Percentiles rank a stretch among this genome's conserved stretches.
Evolutionary conservation across 768 basidiomycete genomes (phyloP).

Genomic region (Phaeotremella fagi): DNA sequence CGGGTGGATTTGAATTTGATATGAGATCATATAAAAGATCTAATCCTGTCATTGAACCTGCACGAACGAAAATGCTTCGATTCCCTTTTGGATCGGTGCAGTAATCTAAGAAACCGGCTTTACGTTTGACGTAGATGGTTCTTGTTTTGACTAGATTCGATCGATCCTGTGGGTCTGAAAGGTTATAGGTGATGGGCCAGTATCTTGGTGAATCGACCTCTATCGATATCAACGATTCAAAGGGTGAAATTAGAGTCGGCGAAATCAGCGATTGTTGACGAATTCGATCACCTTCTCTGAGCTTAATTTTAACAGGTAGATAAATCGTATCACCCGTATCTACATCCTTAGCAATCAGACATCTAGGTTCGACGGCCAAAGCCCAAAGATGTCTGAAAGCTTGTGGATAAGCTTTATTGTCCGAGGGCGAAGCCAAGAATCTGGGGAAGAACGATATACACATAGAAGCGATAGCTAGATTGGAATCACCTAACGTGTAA

Average conservation of each 20-base stretch:
- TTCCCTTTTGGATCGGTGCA: constrained; percentile 91
- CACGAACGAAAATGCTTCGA: constrained; percentile 80
- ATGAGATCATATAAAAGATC: constrained; percentile 86
- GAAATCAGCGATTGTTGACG: constrained; percentile 78
- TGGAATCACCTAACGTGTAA: constrained; percentile 84
- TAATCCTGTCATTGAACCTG: constrained; percentile 69
- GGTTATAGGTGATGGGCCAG: constrained; percentile 85
- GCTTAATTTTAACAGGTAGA: constrained; percentile 81
- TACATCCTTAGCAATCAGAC: constrained; percentile 84
- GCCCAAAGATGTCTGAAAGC: constrained; percentile 95
- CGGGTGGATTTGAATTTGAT: constrained; percentile 61
- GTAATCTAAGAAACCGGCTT: constrained; percentile 88
- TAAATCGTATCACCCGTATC: constrained; percentile 87
- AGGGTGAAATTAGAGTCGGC: constrained; percentile 85
- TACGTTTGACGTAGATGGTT: constrained; percentile 85
- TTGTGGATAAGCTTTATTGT: constrained; percentile 87
- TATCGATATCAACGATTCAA: constrained; percentile 74
- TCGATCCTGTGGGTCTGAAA: constrained; percentile 64
- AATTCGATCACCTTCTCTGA: constrained; percentile 57
- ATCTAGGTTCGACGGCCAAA: constrained; percentile 87
- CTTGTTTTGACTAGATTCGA: constrained; percentile 67
- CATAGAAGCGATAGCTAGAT: constrained; percentile 85
- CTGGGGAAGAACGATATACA: constrained; percentile 87
- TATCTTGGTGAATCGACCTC: constrained; percentile 90
- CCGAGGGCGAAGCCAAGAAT: constrained; percentile 69